These are phyloP conservation scores for Calonectria pauciramosa DNA, from an alignment of 2,329 filamentous ascomycete species.

Conservation along the genomic window DNA sequence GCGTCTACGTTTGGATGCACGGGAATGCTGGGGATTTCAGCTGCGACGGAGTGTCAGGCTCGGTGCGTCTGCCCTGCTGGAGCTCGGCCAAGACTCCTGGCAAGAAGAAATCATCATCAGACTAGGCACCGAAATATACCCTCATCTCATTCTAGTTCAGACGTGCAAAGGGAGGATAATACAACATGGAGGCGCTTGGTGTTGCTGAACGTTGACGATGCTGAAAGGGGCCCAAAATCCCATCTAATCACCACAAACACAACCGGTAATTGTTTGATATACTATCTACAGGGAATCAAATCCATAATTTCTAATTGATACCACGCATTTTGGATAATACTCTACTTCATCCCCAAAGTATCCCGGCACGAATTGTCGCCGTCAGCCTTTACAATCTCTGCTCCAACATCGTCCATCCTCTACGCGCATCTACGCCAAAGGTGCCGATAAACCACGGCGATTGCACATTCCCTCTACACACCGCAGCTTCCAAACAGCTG, in stretches of 20 bases:
- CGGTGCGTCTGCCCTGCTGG: neutral
- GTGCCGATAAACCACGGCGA: neutral
- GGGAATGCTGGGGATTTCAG: neutral
- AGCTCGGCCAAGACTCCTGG: neutral
- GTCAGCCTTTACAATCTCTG: neutral
- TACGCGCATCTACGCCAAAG: neutral
- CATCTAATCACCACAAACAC: neutral
- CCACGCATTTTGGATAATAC: no score
- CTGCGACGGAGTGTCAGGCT: neutral
- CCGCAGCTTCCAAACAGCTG: neutral
- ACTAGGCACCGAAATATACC: neutral
- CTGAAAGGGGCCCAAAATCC: neutral
- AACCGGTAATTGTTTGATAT: neutral
- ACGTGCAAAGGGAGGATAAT: neutral
- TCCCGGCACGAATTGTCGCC: neutral
- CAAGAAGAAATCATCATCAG: neutral
- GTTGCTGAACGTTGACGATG: neutral
- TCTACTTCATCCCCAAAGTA: neutral
- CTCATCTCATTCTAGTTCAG: neutral
- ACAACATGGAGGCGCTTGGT: neutral
- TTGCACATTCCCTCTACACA: neutral
- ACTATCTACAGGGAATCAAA: neutral
- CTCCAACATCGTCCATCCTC: neutral
- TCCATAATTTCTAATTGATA: neutral
- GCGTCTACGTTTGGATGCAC: slow-evolving; percentile 16